These are phyloP conservation scores for Candida hispaniensis DNA, from an alignment of 805 yeast species.

Conservation along the genomic window DNA sequence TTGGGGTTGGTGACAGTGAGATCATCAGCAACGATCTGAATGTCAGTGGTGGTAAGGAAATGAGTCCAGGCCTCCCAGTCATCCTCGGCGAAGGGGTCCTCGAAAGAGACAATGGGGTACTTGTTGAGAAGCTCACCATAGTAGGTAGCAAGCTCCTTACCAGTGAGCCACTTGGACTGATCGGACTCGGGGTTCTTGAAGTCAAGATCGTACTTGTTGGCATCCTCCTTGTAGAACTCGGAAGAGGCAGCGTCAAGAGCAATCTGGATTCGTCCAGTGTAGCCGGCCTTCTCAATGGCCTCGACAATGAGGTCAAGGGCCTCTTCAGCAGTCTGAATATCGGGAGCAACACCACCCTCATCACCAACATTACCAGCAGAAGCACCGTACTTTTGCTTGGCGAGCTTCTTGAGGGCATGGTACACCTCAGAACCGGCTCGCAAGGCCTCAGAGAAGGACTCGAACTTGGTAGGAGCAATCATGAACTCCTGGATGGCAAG, in stretches of 20 bases:
- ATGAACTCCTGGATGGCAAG: constrained; percentile 98
- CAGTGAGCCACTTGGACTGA: constrained; percentile 81
- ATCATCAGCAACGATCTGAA: constrained; percentile 96
- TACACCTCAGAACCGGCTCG: constrained; percentile 97
- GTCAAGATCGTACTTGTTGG: constrained; percentile 90
- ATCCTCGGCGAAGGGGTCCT: constrained; percentile 99
- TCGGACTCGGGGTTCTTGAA: constrained; percentile 96
- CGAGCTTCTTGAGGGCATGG: constrained; percentile 87
- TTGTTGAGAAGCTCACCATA: constrained; percentile 70
- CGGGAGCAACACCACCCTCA: constrained; percentile 99
- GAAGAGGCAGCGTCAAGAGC: constrained; percentile 97
- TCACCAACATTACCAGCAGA: constrained; percentile 99
- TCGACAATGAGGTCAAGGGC: constrained; percentile 88
- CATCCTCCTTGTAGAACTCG: constrained; percentile 80
- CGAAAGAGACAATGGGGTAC: constrained; percentile 96
- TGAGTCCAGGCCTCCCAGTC: constrained; percentile 98
- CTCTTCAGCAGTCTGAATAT: constrained; percentile 88
- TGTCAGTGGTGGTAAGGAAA: constrained; percentile 53
- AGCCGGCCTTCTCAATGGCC: constrained; percentile 90
- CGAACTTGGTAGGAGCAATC: constrained; percentile 93
- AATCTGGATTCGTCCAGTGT: constrained; percentile 83
- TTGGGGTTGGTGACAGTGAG: constrained; percentile 96
- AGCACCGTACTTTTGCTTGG: constrained; percentile 93
- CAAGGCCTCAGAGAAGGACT: constrained; percentile 86
- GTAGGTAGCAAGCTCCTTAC: constrained; percentile 74